Percentiles rank a stretch among this genome's conserved stretches.
Evolutionary conservation across 2,329 filamentous ascomycete genomes (phyloP).

Genomic region (Tolypocladium paradoxum): DNA sequence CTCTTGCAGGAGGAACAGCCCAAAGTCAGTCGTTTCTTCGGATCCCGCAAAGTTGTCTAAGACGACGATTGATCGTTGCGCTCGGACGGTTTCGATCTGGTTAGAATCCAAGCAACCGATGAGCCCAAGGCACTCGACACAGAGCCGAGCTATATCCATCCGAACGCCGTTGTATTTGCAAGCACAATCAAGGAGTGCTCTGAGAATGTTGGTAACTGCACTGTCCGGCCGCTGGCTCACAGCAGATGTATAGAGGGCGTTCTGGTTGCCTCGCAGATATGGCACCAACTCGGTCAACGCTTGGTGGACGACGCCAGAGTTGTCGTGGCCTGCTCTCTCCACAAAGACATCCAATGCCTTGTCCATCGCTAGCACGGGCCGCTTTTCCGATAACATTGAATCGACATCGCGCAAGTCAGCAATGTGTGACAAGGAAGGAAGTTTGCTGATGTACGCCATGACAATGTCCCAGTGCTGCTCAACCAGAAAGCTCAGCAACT

Average conservation of each 20-base stretch:
- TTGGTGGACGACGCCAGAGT: slow-evolving; percentile 72
- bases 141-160: slow-evolving; percentile 57
- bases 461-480: slow-evolving; percentile 51
- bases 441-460: slow-evolving; percentile 55
- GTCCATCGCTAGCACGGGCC: slow-evolving; percentile 35
- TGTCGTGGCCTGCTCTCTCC: slow-evolving; percentile 69
- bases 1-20: slow-evolving; percentile 73
- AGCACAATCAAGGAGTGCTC: slow-evolving; percentile 75
- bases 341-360: slow-evolving; percentile 62
- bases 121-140: slow-evolving; percentile 73
- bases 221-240: slow-evolving; percentile 75
- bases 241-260: slow-evolving; percentile 66
- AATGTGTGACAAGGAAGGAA: slow-evolving; percentile 70
- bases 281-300: slow-evolving; percentile 66
- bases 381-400: slow-evolving; percentile 51
- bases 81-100: slow-evolving; percentile 67
- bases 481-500: slow-evolving; percentile 55
- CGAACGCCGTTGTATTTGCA: slow-evolving; percentile 66
- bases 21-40: slow-evolving; percentile 75
- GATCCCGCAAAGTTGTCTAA: slow-evolving; percentile 73
- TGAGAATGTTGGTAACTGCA: slow-evolving; percentile 59
- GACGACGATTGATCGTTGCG: slow-evolving; percentile 75
- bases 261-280: slow-evolving; percentile 64
- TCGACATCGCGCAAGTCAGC: slow-evolving; percentile 59
- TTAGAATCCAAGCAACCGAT: slow-evolving; percentile 90